Evolutionary conservation across 1,284 basidiomycete genomes (phyloP).

Genomic region (Pascua guehoae): DNA sequence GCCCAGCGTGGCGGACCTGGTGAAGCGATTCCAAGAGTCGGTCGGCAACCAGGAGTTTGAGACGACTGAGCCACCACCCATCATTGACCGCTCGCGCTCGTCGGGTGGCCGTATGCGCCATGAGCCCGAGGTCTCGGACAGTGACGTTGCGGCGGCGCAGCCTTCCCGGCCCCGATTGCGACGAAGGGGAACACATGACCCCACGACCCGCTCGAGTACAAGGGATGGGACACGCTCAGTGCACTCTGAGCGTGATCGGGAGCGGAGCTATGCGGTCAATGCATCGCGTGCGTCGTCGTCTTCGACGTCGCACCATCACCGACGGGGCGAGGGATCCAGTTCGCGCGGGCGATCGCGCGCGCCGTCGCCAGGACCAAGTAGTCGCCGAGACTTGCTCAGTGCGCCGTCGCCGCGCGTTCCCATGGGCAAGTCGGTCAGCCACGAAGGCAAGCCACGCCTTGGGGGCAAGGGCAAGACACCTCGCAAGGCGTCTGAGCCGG

Average conservation of each 20-base stretch:
- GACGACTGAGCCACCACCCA: neutral
- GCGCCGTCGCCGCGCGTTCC: neutral
- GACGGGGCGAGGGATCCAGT: neutral
- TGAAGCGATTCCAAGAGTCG: constrained; percentile 63
- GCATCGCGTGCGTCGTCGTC: constrained; percentile 48
- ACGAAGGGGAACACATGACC: neutral
- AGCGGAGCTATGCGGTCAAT: constrained; percentile 83
- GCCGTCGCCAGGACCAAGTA: neutral
- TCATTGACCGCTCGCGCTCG: constrained; percentile 28
- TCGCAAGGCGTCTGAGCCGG: constrained; percentile 9
- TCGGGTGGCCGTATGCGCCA: constrained; percentile 4
- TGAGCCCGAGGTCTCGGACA: constrained; percentile 41
- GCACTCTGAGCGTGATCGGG: constrained; percentile 47
- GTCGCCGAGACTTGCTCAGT: neutral
- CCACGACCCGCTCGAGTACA: no score
- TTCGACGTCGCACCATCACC: neutral
- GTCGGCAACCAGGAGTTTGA: constrained; percentile 4
- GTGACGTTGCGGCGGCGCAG: constrained; percentile 27
- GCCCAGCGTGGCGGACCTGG: constrained; percentile 74
- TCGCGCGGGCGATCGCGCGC: neutral
- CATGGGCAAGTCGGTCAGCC: constrained; percentile 10
- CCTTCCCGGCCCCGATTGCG: constrained; percentile 8
- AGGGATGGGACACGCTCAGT: no score
- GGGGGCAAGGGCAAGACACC: constrained; percentile 42
- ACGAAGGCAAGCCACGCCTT: constrained; percentile 32